phyloP scores from a whole-genome alignment of 768 basidiomycete species.

The Suillus lakei region DNA sequence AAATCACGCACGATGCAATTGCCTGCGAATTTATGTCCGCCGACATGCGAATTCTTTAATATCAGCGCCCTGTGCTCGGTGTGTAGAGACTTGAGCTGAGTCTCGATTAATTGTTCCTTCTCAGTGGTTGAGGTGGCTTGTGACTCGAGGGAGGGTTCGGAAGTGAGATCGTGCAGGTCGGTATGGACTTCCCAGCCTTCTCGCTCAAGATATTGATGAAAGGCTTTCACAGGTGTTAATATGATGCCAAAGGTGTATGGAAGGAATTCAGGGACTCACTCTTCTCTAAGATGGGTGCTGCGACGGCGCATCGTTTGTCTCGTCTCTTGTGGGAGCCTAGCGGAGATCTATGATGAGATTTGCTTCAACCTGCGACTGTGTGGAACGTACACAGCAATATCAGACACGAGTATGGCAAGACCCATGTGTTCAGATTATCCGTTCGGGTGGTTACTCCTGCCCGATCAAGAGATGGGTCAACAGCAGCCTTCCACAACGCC shows the following conservation, averaged over 20 bases:
- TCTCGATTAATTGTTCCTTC: slow-evolving; percentile 45
- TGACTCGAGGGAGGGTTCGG: slow-evolving; percentile 32
- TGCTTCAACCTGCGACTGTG: background rate
- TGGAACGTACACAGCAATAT: slow-evolving; percentile 82
- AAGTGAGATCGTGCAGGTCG: slow-evolving; percentile 63
- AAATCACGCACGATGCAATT: slow-evolving; percentile 80
- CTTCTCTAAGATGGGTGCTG: slow-evolving; percentile 82
- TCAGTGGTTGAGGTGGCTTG: slow-evolving; percentile 47
- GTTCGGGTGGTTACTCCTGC: slow-evolving; percentile 49
- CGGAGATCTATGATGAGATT: slow-evolving; percentile 3
- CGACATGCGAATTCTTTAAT: slow-evolving; percentile 86
- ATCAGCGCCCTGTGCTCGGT: slow-evolving; percentile 76
- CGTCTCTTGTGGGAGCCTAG: slow-evolving; percentile 91
- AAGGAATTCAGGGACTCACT: slow-evolving; percentile 43
- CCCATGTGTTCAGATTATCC: slow-evolving; percentile 66
- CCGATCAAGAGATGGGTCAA: slow-evolving; percentile 63
- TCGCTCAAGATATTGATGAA: slow-evolving; percentile 62
- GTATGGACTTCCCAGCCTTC: slow-evolving; percentile 81
- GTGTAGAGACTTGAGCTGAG: slow-evolving; percentile 50
- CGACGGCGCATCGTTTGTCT: slow-evolving; percentile 90
- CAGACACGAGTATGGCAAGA: slow-evolving; percentile 88
- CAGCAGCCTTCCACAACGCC: slow-evolving; percentile 64
- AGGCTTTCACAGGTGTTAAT: slow-evolving; percentile 47
- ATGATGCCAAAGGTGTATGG: background rate
- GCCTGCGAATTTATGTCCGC: slow-evolving; percentile 92